Evolutionary conservation across 805 yeast genomes (phyloP).

Genomic region (Candida boidinii): DNA sequence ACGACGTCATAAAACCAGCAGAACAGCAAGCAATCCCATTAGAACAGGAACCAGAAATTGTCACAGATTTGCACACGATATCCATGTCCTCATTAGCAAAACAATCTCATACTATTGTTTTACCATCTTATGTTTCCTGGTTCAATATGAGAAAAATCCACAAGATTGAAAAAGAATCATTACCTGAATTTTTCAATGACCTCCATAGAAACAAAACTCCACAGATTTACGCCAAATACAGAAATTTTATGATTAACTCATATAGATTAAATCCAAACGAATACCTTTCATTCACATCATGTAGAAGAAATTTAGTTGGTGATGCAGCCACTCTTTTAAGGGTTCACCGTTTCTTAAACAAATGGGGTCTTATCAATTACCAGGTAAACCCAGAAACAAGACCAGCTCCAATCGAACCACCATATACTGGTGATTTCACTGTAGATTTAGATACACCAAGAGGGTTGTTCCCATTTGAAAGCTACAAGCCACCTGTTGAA

Average conservation of each 20-base stretch:
- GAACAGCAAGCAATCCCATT: too few relatives aligned
- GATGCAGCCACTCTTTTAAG: conserved; percentile 87
- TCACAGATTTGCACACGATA: too few relatives aligned
- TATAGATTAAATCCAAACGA: conserved; percentile 86
- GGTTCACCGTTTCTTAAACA: conserved; percentile 72
- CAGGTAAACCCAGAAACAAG: conserved; percentile 77
- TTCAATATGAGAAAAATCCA: conserved; percentile 66
- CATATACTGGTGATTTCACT: conserved; percentile 67
- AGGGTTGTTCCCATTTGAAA: conserved; percentile 86
- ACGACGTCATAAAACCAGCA: too few relatives aligned
- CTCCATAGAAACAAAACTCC: conserved; percentile 69
- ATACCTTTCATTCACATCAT: conserved; percentile 81
- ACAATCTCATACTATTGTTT: conserved; percentile 77
- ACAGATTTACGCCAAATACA: conserved; percentile 66
- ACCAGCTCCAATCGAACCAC: conserved; percentile 63
- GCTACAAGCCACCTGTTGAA: conserved; percentile 60
- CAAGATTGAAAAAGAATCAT: conserved; percentile 69
- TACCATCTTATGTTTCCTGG: conserved; percentile 89
- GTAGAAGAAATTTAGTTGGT: conserved; percentile 83
- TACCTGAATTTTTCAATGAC: conserved; percentile 77
- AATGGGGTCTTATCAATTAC: conserved; percentile 91
- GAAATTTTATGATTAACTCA: conserved; percentile 85
- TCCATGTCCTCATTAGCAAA: conserved; percentile 11
- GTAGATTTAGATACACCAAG: conserved; percentile 83
- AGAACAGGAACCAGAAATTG: too few relatives aligned